These are phyloP conservation scores for Spizellomyces punctatus DNA, from an alignment of 192 early-diverging fungal species.

Conservation along the genomic window DNA sequence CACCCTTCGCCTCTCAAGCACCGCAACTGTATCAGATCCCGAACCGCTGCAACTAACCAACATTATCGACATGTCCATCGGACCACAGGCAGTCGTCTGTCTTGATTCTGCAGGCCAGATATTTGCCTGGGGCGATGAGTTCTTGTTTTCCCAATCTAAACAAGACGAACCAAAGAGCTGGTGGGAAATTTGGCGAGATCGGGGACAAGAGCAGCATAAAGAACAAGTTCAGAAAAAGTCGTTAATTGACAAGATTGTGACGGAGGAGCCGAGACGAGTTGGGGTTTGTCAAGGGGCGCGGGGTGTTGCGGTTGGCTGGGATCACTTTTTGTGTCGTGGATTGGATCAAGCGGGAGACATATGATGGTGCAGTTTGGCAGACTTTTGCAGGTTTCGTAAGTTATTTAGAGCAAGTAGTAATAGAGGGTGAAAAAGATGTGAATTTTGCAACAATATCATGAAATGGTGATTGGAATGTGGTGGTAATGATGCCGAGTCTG, in stretches of 20 bases:
- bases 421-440: too few relatives aligned
- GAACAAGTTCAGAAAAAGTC: background rate
- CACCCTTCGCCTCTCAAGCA: background rate
- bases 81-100: background rate
- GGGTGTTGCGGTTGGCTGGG: constrained; percentile 2
- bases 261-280: background rate
- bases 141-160: background rate
- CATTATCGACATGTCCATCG: background rate
- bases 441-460: too few relatives aligned
- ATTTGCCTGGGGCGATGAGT: background rate
- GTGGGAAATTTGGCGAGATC: constrained; percentile 3
- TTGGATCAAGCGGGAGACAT: too few relatives aligned
- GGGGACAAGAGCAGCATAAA: background rate
- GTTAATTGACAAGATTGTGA: background rate
- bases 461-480: too few relatives aligned
- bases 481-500: too few relatives aligned
- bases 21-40: background rate
- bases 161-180: background rate
- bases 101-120: background rate
- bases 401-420: too few relatives aligned
- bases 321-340: constrained; percentile 6
- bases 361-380: too few relatives aligned
- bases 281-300: background rate
- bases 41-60: background rate
- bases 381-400: too few relatives aligned